Evolutionary conservation across 2,329 filamentous ascomycete genomes (phyloP).

Genomic region (Neoascochyta sp.): DNA sequence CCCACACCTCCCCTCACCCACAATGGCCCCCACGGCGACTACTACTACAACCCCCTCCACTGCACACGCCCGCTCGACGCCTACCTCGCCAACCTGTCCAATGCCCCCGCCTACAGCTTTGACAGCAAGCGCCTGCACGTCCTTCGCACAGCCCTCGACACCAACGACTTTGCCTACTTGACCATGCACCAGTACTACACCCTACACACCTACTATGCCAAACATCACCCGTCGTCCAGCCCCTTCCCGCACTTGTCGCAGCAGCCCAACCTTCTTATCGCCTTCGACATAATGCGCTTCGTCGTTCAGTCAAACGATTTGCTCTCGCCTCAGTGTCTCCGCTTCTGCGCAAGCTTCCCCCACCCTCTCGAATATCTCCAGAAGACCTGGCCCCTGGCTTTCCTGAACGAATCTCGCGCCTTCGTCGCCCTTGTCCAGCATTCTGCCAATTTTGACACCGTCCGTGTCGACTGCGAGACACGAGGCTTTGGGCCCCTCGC

Average conservation of each 20-base stretch:
- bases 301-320: constrained; percentile 47
- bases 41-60: too few relatives aligned
- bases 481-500: constrained; percentile 53
- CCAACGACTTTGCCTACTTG: constrained; percentile 28
- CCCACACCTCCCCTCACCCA: too few relatives aligned
- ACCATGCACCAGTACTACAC: constrained; percentile 32
- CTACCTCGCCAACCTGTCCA: not conserved
- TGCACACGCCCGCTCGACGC: not conserved
- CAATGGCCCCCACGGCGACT: too few relatives aligned
- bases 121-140: constrained; percentile 18
- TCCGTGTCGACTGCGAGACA: constrained; percentile 16
- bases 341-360: constrained; percentile 52
- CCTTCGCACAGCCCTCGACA: constrained; percentile 35
- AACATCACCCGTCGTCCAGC: too few relatives aligned
- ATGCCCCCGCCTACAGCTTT: too few relatives aligned
- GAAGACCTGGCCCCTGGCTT: constrained; percentile 21
- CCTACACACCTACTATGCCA: constrained; percentile 26
- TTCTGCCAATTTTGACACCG: constrained; percentile 9
- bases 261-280: constrained; percentile 23
- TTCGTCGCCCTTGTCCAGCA: constrained; percentile 44
- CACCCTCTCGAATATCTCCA: constrained; percentile 22
- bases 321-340: constrained; percentile 40
- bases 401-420: constrained; percentile 31
- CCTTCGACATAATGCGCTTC: constrained; percentile 39
- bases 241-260: constrained; percentile 40